phyloP scores from a whole-genome alignment of 371 early-diverging fungal genomes.

The Mortierella sp. region DNA sequence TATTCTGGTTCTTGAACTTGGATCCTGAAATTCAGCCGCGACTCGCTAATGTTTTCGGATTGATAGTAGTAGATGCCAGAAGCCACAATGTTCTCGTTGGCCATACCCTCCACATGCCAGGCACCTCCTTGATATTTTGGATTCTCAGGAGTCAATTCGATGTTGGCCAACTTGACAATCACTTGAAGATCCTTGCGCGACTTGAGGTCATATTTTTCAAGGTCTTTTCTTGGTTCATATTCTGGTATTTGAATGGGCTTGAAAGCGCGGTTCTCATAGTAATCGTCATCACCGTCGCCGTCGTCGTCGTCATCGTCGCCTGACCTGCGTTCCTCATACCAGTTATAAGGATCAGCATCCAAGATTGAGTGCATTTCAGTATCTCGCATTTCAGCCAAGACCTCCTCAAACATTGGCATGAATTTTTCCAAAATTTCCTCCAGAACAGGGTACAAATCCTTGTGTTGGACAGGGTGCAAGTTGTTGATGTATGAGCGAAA shows the following conservation, averaged over 20 bases:
- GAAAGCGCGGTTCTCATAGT: background rate
- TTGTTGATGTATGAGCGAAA: constrained; percentile 2
- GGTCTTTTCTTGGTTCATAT: background rate
- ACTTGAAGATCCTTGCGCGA: constrained; percentile 63
- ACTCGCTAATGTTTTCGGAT: constrained; percentile 67
- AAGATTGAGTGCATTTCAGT: constrained; percentile 15
- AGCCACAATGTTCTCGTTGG: constrained; percentile 71
- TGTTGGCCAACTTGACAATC: constrained; percentile 74
- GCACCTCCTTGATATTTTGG: constrained; percentile 66
- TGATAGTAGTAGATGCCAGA: constrained; percentile 72
- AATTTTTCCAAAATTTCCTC: constrained; percentile 39
- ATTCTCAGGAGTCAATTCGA: constrained; percentile 68
- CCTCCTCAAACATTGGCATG: constrained; percentile 61
- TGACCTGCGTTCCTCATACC: constrained; percentile 22
- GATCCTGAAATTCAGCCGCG: constrained; percentile 61
- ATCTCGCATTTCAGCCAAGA: constrained; percentile 44
- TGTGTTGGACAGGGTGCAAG: constrained; percentile 13
- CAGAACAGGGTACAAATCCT: constrained; percentile 8
- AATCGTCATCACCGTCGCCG: background rate
- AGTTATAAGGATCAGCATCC: constrained; percentile 26
- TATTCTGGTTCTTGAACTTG: constrained; percentile 37
- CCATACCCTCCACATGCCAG: constrained; percentile 79
- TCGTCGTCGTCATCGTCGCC: background rate
- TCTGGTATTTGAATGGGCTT: constrained; percentile 12
- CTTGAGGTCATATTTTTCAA: constrained; percentile 38